Base-by-base conservation (phyloP, 2,329 filamentous ascomycete species). In the Botrytis tulipae region DNA sequence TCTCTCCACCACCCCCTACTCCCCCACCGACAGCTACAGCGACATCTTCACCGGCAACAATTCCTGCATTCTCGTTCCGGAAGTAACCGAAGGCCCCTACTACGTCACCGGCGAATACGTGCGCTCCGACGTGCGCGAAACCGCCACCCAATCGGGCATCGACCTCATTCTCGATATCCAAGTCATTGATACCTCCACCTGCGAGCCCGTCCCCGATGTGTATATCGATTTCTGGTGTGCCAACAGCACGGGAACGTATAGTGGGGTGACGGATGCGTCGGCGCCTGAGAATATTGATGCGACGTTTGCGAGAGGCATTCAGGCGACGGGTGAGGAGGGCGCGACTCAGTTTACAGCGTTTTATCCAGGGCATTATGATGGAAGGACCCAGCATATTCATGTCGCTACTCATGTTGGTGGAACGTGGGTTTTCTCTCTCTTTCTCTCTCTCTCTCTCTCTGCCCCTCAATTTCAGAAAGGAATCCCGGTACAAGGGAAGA, bases 121-220 rank as follows among this genome's bases (percentile, higher is more conserved):
- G 73, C 84, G 87, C 40, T 75, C 82, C 44, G 81, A 89, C 76
- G 80, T 89, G 54, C 82, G 81, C 25, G 73, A 75, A 35, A 42
- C 80, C 84, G 2, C 59, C 7, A 44, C 20, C 22, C 70, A 71
- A 66, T 54, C 46, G 25, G 70, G 60, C n/a, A 66, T 71, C 18
- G 80, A 82, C 2, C 76, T 86, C 22, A 81, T 82, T 9, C 74
- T 85, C 22, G 86, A 88, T 76, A 83, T 86, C 74, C 86, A 88
- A 78, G 82, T 89, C 70, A 83, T 89, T 74, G 87, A 89, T 74
- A 83, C 87, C 51, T 82, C 84, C 62, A 88, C 86, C 5, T 89
- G 87, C 80, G 81, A 87, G 77, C 84, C 85, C 12, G 83, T 88
- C 1, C 82, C 84, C 2, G 79, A 85, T 68, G 82, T 83, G 18